phyloP scores from a whole-genome alignment of 2,329 filamentous ascomycete species.

The Orbilia oligospora region DNA sequence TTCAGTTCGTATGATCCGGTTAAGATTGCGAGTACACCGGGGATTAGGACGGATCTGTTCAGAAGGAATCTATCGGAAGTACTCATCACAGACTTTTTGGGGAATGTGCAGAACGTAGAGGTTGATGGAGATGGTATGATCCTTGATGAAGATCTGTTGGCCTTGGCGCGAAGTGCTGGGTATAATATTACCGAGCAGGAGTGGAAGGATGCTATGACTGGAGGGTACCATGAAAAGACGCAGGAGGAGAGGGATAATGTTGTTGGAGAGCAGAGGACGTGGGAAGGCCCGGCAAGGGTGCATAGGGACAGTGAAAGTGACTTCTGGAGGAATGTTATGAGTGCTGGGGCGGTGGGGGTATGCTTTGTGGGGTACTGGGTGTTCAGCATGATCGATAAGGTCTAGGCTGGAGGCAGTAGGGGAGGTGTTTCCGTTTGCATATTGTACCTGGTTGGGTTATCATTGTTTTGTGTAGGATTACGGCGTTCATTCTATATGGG shows the following conservation, averaged over 20 bases:
- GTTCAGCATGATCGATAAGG: conserved; percentile 53
- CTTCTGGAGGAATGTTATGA: conserved; percentile 73
- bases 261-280: conserved; percentile 60
- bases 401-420: neutral
- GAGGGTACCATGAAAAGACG: conserved; percentile 67
- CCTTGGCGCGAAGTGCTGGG: conserved; percentile 76
- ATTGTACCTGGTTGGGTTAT: neutral
- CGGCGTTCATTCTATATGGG: conserved; percentile 8
- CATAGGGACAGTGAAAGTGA: conserved; percentile 63
- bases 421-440: neutral
- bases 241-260: conserved; percentile 63
- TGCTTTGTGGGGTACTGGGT: conserved; percentile 69
- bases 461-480: conserved; percentile 14
- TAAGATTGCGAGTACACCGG: conserved; percentile 94
- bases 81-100: conserved; percentile 95
- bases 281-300: conserved; percentile 59
- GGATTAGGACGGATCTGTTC: conserved; percentile 96
- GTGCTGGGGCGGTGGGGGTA: conserved; percentile 75
- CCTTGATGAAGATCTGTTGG: conserved; percentile 80
- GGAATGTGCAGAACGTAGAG: conserved; percentile 97
- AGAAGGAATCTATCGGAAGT: conserved; percentile 70
- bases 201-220: conserved; percentile 68
- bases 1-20: conserved; percentile 96
- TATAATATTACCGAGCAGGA: conserved; percentile 74
- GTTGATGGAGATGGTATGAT: conserved; percentile 75